Conservation (phyloP, 352 stramenopile genomes). For the Globisporangium cederbergense region DNA sequence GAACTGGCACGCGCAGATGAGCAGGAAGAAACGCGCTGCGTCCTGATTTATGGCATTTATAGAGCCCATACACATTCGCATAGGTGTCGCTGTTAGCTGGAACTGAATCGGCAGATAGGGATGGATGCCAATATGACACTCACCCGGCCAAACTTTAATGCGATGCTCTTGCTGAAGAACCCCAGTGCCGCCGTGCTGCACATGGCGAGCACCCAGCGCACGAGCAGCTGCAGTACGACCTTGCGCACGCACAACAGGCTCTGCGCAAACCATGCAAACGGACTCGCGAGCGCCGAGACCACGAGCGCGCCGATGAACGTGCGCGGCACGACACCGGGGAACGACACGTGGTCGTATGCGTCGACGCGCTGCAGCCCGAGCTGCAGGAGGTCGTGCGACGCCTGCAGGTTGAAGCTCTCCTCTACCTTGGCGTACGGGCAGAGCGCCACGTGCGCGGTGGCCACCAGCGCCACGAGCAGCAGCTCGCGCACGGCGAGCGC, state of each 20-base stretch:
- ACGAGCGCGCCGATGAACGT: slow-evolving; percentile 93
- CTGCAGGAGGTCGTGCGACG: slow-evolving; percentile 95
- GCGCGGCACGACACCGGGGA: slow-evolving; percentile 97
- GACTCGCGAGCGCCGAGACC: slow-evolving; percentile 44
- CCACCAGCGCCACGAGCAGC: slow-evolving; percentile 21
- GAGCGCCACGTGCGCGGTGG: slow-evolving; percentile 43
- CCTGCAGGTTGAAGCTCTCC: slow-evolving; percentile 98
- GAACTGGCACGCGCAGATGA: slow-evolving; percentile 93
- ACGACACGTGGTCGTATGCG: slow-evolving; percentile 96
- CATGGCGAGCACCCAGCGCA: slow-evolving; percentile 59
- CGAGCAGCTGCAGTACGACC: slow-evolving; percentile 52
- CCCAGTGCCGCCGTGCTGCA: slow-evolving; percentile 52
- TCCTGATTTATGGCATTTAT: slow-evolving; percentile 22
- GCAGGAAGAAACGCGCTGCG: slow-evolving; percentile 67
- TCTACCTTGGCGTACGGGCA: slow-evolving; percentile 92
- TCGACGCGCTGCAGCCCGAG: slow-evolving; percentile 43
- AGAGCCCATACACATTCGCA: not conserved
- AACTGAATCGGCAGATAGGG: no score
- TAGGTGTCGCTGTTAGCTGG: not conserved
- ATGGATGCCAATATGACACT: not conserved
- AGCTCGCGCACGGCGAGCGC: not conserved
- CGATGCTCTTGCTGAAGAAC: slow-evolving; percentile 62
- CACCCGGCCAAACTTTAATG: slow-evolving; percentile 49
- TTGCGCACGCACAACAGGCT: slow-evolving; percentile 30
- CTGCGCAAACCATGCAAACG: slow-evolving; percentile 32